A percentile compares a stretch with the other conserved stretches of the same genome.
phyloP scores from a whole-genome alignment of 352 stramenopile species.

The Sclerospora graminicola region DNA sequence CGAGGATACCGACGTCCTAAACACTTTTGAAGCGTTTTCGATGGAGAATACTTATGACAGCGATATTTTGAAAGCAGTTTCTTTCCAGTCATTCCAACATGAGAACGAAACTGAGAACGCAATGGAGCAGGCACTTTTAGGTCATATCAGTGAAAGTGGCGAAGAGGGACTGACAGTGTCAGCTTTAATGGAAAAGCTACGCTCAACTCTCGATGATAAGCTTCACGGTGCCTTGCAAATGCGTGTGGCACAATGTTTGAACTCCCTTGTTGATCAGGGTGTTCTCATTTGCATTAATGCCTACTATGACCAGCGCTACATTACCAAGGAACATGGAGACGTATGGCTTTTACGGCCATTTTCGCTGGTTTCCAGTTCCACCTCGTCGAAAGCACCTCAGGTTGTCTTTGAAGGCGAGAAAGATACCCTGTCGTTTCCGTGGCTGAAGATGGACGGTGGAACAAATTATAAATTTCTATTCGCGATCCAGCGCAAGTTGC shows the following conservation, averaged over 20 bases:
- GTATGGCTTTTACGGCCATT: constrained; percentile 63
- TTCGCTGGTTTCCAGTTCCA: constrained; percentile 28
- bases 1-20: constrained; percentile 23
- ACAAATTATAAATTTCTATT: constrained; percentile 71
- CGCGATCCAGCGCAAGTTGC: constrained; percentile 63
- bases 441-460: constrained; percentile 74
- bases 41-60: constrained; percentile 15
- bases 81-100: constrained; percentile 15
- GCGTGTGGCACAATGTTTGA: constrained; percentile 22
- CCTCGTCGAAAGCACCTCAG: constrained; percentile 14
- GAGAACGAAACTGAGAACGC: constrained; percentile 13
- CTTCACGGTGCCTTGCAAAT: constrained; percentile 2
- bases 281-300: constrained; percentile 54
- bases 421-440: constrained; percentile 65
- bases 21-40: constrained; percentile 47
- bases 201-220: constrained; percentile 1
- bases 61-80: constrained; percentile 5
- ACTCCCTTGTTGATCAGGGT: constrained; percentile 42
- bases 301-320: constrained; percentile 57
- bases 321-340: constrained; percentile 51
- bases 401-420: constrained; percentile 71
- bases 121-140: constrained; percentile 15
- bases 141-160: constrained; percentile 28
- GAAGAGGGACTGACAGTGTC: constrained; percentile 32
- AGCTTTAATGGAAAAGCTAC: constrained; percentile 18